Base-by-base conservation (phyloP, 2,329 filamentous ascomycete genomes). In the Plenodomus biglobosus region DNA sequence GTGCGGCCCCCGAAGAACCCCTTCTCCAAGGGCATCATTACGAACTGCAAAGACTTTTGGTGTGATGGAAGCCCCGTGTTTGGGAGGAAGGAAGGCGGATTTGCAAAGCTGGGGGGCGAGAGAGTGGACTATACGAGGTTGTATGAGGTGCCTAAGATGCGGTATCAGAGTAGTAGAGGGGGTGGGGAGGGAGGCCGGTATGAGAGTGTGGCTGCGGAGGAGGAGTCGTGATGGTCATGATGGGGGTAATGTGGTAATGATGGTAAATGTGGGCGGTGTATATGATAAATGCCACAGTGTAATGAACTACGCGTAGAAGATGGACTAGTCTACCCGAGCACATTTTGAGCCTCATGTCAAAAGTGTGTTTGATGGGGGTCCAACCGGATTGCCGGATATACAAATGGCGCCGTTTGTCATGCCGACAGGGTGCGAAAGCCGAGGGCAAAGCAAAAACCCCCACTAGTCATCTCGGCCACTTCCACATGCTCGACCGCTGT, bases 21-120 rank as follows among this genome's bases (percentile, higher is more conserved):
- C 0, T 99, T 92, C 71, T 92, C 85, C 48, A 80, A 85, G 24
- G 94, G 94, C 7, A 79, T 90, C 34, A 61, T 95, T n/a, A 82
- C 85, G 50, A 99, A 99, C 68, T 99, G 94, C 73, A 87, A 84
- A 58, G 95, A 99, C 72, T 99, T 99, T 70, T 97, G 92, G 90
- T 92, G 88, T 64, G 94, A 97, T 68, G 85, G 89, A 1, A 86
- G 88, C 2, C 88, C 92, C 0, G 71, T 95, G 16, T 92, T 96
- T 68, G 85, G 87, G 10, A 83, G 80, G 61, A 81, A 87, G 48
- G 84, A 89, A 62, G 86, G 83, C 42, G 92, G 92, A 11, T 79
- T 80, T 37, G 91, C 88, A 0, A 75, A 91, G 69, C 75, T 99
- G 7, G 89, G 85, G 13, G 92, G 94, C 2, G 81, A 88, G 62